Evolutionary conservation across 2,329 filamentous ascomycete species (phyloP), one percentile per base, ranked within the genome.

Genomic region (Botryotinia globosa): DNA sequence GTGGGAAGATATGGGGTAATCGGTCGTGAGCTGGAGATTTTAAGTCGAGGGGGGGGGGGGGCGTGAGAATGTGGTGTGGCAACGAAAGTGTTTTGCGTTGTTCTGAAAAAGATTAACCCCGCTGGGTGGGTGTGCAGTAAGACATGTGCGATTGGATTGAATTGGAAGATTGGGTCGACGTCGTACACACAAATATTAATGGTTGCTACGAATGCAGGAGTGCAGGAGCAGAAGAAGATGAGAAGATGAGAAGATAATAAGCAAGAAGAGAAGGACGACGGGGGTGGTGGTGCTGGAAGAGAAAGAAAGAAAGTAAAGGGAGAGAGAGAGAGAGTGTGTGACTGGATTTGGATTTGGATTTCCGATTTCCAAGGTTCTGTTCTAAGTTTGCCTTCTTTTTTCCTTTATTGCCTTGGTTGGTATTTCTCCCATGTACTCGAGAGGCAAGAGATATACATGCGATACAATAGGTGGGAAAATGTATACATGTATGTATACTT

Each of bases 21-120:
- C 51, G 29, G 32, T 66, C 20, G 61, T 71, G 58, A 32, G 48
- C 44, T n/a, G n/a, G n/a, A n/a, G n/a, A n/a, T n/a, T 39, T 66
- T 45, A n/a, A 54, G 59, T 37, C 22, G 56, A 51, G 58, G 48
- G 48, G 51, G 25, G 44, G 45, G 69, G 48, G 48, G 51, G 25
- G 44, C 37, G 69, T 71, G 56, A 64, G 45, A 42, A 44, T 71
- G 69, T 71, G 69, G 69, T 66, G 69, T 71, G 69, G 69, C 69
- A n/a, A n/a, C n/a, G n/a, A n/a, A n/a, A n/a, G 22, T 65, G 37
- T 54, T 56, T n/a, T 20, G 37, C 10, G 32, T 48, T 54, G 22
- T n/a, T 39, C 14, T 62, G 59, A n/a, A 16, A 12, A 45, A 37
- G 39, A 48, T 62, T 20, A 71, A 71, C 59, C 69, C 69, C 69